phyloP scores from a whole-genome alignment of 2,329 filamentous ascomycete genomes.

The Huntiella decipiens region DNA sequence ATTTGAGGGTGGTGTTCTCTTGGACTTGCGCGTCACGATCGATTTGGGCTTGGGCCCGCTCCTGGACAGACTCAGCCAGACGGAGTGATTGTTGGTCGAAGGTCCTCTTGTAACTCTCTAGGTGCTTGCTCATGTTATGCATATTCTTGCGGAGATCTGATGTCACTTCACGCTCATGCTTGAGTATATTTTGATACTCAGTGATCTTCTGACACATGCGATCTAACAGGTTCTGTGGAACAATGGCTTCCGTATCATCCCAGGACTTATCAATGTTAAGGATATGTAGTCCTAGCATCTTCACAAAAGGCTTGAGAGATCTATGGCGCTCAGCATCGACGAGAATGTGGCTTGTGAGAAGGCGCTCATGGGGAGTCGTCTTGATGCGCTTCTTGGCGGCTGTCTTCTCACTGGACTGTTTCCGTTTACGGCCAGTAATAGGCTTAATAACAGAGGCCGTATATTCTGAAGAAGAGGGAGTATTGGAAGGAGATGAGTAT shows the following conservation, averaged over 20 bases:
- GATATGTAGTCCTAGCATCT: slow-evolving; percentile 9
- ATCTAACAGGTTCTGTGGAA: slow-evolving; percentile 7
- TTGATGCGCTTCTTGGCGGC: slow-evolving; percentile 8
- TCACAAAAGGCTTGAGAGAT: slow-evolving; percentile 8
- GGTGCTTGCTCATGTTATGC: slow-evolving; percentile 24
- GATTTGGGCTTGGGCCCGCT: slow-evolving; percentile 28
- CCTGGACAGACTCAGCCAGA: slow-evolving; percentile 30
- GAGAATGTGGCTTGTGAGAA: neutral
- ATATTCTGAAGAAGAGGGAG: slow-evolving; percentile 1
- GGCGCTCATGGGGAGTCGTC: neutral
- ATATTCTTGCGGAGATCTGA: slow-evolving; percentile 23
- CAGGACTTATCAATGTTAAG: slow-evolving; percentile 6
- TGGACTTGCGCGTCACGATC: slow-evolving; percentile 21
- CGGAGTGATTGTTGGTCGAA: slow-evolving; percentile 26
- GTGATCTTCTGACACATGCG: slow-evolving; percentile 14
- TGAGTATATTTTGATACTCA: slow-evolving; percentile 24
- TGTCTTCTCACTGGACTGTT: slow-evolving; percentile 13
- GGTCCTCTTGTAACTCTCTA: slow-evolving; percentile 27
- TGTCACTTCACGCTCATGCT: slow-evolving; percentile 16
- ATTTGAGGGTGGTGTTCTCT: slow-evolving; percentile 18
- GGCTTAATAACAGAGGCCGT: slow-evolving; percentile 1
- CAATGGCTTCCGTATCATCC: slow-evolving; percentile 3
- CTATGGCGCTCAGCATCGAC: slow-evolving; percentile 10
- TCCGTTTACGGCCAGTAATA: slow-evolving; percentile 23
- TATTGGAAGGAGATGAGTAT: slow-evolving; percentile 19